Conservation (phyloP, 2,329 filamentous ascomycete genomes). For the Epichloe elymi region DNA sequence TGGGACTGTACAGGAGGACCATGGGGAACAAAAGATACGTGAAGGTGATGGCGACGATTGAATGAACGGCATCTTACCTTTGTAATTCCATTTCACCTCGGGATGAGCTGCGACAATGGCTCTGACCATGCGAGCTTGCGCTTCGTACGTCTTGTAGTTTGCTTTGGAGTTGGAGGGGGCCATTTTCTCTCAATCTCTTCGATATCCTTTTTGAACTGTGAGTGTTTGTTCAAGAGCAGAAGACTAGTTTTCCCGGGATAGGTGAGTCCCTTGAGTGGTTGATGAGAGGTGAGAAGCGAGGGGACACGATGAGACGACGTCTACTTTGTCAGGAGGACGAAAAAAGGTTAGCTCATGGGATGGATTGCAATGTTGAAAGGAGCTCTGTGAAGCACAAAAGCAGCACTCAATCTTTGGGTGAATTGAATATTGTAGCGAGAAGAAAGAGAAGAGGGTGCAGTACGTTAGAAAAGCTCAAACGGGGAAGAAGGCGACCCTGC, state of each 20-base stretch:
- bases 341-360: too few relatives aligned
- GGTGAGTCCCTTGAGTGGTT: too few relatives aligned
- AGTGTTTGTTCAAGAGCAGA: background rate
- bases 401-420: too few relatives aligned
- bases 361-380: too few relatives aligned
- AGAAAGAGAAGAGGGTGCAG: background rate
- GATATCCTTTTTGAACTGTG: background rate
- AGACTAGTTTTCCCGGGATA: too few relatives aligned
- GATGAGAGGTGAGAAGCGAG: too few relatives aligned
- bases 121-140: slow-evolving; percentile 45
- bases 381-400: too few relatives aligned
- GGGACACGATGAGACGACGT: too few relatives aligned
- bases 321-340: too few relatives aligned
- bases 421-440: too few relatives aligned
- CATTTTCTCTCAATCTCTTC: slow-evolving; percentile 16
- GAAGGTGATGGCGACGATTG: background rate
- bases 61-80: slow-evolving; percentile 32
- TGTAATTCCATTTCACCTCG: slow-evolving; percentile 43
- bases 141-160: slow-evolving; percentile 48
- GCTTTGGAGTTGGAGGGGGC: slow-evolving; percentile 27
- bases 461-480: background rate
- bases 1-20: background rate
- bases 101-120: slow-evolving; percentile 47
- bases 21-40: background rate
- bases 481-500: slow-evolving; percentile 11